A percentile compares a stretch with the other conserved stretches of the same genome.
Evolutionary conservation across 2,329 filamentous ascomycete species (phyloP).

Genomic region (Fusarium torulosum): DNA sequence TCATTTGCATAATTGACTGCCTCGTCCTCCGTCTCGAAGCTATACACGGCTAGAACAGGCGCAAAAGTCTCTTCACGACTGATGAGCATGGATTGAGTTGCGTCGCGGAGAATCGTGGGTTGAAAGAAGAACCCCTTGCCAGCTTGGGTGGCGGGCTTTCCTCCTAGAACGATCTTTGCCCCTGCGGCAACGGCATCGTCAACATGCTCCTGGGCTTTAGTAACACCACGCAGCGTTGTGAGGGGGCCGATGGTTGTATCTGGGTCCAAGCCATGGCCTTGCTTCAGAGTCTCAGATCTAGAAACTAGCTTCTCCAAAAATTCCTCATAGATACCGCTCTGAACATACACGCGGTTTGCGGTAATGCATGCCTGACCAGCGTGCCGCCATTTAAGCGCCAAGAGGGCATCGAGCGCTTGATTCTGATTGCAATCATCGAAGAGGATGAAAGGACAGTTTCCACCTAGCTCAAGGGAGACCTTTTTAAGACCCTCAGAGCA

Average conservation of each 20-base stretch:
- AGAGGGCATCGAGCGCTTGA: not conserved
- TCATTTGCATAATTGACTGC: slow-evolving; percentile 30
- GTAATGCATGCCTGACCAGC: slow-evolving; percentile 78
- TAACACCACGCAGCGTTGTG: slow-evolving; percentile 18
- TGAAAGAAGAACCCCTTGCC: slow-evolving; percentile 25
- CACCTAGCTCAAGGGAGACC: slow-evolving; percentile 76
- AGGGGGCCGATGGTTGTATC: slow-evolving; percentile 19
- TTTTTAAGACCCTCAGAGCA: slow-evolving; percentile 76
- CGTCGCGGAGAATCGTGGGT: slow-evolving; percentile 25
- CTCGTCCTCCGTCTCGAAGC: slow-evolving; percentile 33
- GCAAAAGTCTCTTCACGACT: slow-evolving; percentile 35
- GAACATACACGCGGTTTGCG: slow-evolving; percentile 69
- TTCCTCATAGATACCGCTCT: slow-evolving; percentile 68
- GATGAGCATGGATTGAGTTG: slow-evolving; percentile 24
- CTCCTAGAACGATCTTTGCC: slow-evolving; percentile 8
- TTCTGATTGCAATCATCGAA: slow-evolving; percentile 71
- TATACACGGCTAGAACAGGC: slow-evolving; percentile 22
- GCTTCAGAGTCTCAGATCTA: not conserved
- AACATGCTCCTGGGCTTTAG: slow-evolving; percentile 12
- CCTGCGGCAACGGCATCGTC: slow-evolving; percentile 26
- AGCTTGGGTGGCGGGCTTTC: not conserved
- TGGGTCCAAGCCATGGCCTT: slow-evolving; percentile 15
- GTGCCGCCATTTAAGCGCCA: slow-evolving; percentile 70
- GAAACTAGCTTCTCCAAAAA: slow-evolving; percentile 15
- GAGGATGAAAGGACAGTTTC: slow-evolving; percentile 76